Percentiles rank a stretch among this genome's conserved stretches.
Evolutionary conservation across 1,139 yeast species (phyloP).

Genomic region (Suhomyces taliae): DNA sequence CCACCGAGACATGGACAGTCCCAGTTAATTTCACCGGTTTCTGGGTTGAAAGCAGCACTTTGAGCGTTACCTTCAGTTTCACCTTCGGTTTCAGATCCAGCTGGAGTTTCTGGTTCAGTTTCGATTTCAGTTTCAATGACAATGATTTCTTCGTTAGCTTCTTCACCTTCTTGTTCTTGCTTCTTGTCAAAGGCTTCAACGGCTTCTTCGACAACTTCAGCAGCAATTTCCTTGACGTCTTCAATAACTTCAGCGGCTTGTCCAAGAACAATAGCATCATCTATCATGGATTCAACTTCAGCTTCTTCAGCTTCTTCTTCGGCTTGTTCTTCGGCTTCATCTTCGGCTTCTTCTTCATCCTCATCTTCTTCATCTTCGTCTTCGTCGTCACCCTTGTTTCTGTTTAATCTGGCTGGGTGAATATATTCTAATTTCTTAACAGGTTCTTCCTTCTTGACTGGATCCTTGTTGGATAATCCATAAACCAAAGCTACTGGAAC

Average conservation of each 20-base stretch:
- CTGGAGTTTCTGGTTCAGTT: constrained; percentile 6
- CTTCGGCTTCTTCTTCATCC: constrained; percentile 12
- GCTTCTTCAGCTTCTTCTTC: constrained; percentile 16
- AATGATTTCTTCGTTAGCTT: constrained; percentile 26
- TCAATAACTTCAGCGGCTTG: constrained; percentile 3
- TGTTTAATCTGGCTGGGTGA: constrained; percentile 11
- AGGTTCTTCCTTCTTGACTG: constrained; percentile 7
- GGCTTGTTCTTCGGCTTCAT: constrained; percentile 8
- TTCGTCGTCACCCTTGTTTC: constrained; percentile 9
- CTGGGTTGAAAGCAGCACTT: constrained; percentile 86
- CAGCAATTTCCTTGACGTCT: background rate
- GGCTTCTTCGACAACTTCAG: constrained; percentile 5
- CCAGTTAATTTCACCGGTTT: constrained; percentile 99
- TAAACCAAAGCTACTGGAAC: constrained; percentile 15
- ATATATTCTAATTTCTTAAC: constrained; percentile 4
- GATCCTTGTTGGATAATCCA: constrained; percentile 10
- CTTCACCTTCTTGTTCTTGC: constrained; percentile 12
- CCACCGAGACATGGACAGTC: constrained; percentile 99
- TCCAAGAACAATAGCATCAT: constrained; percentile 3
- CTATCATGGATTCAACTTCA: constrained; percentile 7
- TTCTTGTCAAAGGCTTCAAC: constrained; percentile 8
- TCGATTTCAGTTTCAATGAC: constrained; percentile 7
- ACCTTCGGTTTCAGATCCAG: constrained; percentile 4
- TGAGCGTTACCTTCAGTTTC: constrained; percentile 31
- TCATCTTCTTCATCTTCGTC: constrained; percentile 14